Evolutionary conservation across 441 rosid genomes (phyloP).

Genomic region (Syzygium syzygioides): DNA sequence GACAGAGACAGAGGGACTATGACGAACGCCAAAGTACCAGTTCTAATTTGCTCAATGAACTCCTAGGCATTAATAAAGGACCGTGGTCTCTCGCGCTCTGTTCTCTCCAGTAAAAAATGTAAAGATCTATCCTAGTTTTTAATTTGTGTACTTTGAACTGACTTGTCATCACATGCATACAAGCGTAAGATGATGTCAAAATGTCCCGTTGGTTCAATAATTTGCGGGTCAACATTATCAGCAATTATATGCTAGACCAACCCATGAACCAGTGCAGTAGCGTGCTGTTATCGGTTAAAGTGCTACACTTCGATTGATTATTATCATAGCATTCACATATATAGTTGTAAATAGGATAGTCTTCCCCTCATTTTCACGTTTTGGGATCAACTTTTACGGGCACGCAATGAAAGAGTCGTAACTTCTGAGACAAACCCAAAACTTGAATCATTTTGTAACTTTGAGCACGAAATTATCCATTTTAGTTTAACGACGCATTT

Average conservation of each 20-base stretch:
- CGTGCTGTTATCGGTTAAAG: background rate
- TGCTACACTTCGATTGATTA: background rate
- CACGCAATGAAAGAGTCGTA: background rate
- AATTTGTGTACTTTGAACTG: background rate
- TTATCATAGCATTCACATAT: background rate
- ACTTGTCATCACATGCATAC: background rate
- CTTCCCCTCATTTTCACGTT: background rate
- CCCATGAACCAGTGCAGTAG: background rate
- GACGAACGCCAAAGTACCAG: background rate
- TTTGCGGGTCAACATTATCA: background rate
- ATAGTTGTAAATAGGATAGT: background rate
- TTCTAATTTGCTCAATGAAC: background rate
- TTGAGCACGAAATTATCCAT: background rate
- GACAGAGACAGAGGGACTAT: background rate
- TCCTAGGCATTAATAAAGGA: background rate
- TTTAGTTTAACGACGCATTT: fast-evolving
- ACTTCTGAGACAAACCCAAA: background rate
- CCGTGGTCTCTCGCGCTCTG: background rate
- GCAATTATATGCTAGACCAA: background rate
- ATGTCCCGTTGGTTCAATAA: background rate
- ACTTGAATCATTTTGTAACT: background rate
- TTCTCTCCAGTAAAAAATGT: background rate
- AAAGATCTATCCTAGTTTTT: background rate
- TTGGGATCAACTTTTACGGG: background rate
- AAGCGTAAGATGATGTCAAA: background rate